phyloP scores from a whole-genome alignment of 2,329 filamentous ascomycete species.

The Colletotrichum musae region DNA sequence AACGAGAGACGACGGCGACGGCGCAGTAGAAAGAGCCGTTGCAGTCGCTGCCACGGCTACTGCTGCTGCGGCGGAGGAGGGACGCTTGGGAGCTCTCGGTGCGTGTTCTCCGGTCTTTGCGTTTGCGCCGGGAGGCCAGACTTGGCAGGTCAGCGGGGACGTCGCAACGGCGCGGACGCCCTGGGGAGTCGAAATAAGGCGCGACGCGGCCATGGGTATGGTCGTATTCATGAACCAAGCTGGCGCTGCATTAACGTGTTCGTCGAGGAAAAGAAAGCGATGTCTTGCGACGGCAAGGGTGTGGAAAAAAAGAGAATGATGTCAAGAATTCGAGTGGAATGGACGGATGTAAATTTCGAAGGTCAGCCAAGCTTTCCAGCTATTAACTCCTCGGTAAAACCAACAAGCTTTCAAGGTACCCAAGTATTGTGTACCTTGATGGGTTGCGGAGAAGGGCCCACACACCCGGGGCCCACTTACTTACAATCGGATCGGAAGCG shows the following conservation, averaged over 20 bases:
- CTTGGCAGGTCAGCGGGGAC: constrained; percentile 29
- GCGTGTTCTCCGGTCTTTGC: constrained; percentile 1
- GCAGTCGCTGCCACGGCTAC: background rate
- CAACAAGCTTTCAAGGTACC: constrained; percentile 4
- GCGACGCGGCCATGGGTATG: constrained; percentile 33
- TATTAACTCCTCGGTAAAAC: constrained; percentile 13
- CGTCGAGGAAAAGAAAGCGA: background rate
- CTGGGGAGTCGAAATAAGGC: constrained; percentile 24
- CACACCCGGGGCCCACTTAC: constrained; percentile 13
- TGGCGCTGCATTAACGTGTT: constrained; percentile 10
- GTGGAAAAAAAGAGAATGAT: constrained; percentile 18
- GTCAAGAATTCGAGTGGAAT: constrained; percentile 7
- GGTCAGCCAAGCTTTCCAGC: constrained; percentile 24
- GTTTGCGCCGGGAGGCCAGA: constrained; percentile 24
- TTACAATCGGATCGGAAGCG: constrained; percentile 10
- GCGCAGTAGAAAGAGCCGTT: background rate
- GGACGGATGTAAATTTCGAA: constrained; percentile 17
- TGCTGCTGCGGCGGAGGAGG: background rate
- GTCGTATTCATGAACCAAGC: constrained; percentile 19
- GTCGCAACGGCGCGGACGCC: constrained; percentile 26
- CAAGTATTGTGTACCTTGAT: background rate
- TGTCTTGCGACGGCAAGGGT: background rate
- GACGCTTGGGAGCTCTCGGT: background rate
- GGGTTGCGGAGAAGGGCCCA: constrained; percentile 24
- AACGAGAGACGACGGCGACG: background rate